These are phyloP conservation scores for Pelargonium australe DNA, from an alignment of 441 rosid genomes.

Conservation along the genomic window DNA sequence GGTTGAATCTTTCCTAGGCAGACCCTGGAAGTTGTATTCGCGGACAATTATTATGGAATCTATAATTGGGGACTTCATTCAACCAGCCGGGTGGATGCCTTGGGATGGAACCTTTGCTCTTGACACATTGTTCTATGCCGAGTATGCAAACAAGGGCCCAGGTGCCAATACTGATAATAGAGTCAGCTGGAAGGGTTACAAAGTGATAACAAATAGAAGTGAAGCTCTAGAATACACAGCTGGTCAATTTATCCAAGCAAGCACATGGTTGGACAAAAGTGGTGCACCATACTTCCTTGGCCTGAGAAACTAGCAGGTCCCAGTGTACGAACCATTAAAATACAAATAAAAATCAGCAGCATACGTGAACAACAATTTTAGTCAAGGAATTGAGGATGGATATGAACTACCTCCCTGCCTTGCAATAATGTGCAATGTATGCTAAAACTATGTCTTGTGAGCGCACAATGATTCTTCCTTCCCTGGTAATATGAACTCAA, in stretches of 20 bases:
- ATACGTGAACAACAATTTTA: too few species aligned
- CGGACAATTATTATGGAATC: slow-evolving; percentile 39
- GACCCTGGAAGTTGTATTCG: slow-evolving; percentile 48
- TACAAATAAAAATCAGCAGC: too few species aligned
- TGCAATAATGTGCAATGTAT: too few species aligned
- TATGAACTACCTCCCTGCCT: too few species aligned
- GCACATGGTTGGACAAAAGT: slow-evolving; percentile 24
- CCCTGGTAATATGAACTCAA: too few species aligned
- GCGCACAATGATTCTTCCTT: too few species aligned
- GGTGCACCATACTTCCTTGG: slow-evolving; percentile 26
- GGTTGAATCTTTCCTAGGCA: slow-evolving; percentile 38
- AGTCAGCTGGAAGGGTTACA: slow-evolving; percentile 49
- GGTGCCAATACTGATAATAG: slow-evolving; percentile 36
- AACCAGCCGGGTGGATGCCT: slow-evolving; percentile 45
- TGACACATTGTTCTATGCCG: slow-evolving; percentile 42
- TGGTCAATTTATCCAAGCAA: slow-evolving; percentile 31
- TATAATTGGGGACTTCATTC: slow-evolving; percentile 33
- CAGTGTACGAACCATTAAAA: too few species aligned
- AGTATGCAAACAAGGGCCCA: slow-evolving; percentile 41
- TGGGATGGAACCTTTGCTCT: slow-evolving; percentile 44
- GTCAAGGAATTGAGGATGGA: too few species aligned
- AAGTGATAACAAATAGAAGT: slow-evolving; percentile 19
- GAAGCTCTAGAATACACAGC: slow-evolving; percentile 32
- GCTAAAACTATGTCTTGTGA: too few species aligned
- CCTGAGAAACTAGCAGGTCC: slow-evolving; percentile 10